Conservation (phyloP, 441 rosid species). For the Flueggea neowawraea region DNA sequence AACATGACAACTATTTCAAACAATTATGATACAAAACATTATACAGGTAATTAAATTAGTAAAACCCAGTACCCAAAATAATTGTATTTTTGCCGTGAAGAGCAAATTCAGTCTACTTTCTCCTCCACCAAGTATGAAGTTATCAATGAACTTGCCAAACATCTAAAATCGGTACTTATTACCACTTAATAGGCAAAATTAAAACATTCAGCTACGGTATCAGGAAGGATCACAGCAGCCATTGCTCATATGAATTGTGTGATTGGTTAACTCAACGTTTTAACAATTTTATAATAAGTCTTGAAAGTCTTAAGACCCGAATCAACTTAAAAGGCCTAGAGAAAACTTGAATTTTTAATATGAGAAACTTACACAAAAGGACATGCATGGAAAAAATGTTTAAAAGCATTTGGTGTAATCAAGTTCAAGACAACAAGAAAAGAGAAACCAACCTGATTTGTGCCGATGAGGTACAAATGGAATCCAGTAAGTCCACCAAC, state of each 20-base stretch:
- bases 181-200: neutral
- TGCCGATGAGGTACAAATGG: constrained; percentile 84
- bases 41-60: too few species aligned
- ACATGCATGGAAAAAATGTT: neutral
- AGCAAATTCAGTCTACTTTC: neutral
- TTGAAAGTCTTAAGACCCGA: neutral
- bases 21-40: too few species aligned
- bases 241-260: constrained; percentile 2
- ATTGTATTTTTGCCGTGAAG: neutral
- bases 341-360: neutral
- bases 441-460: constrained; percentile 60
- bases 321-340: neutral
- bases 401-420: too few species aligned
- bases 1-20: neutral
- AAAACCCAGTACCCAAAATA: neutral
- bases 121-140: neutral
- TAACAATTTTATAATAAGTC: neutral
- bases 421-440: too few species aligned
- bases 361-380: neutral
- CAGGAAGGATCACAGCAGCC: neutral
- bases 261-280: constrained; percentile 1
- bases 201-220: neutral
- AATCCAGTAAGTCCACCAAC: constrained; percentile 97
- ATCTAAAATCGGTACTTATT: neutral
- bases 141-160: neutral